Evolutionary conservation across 257 asterid genomes (phyloP), one percentile per base, ranked within the genome.

Genomic region (Voacanga thouarsii): DNA sequence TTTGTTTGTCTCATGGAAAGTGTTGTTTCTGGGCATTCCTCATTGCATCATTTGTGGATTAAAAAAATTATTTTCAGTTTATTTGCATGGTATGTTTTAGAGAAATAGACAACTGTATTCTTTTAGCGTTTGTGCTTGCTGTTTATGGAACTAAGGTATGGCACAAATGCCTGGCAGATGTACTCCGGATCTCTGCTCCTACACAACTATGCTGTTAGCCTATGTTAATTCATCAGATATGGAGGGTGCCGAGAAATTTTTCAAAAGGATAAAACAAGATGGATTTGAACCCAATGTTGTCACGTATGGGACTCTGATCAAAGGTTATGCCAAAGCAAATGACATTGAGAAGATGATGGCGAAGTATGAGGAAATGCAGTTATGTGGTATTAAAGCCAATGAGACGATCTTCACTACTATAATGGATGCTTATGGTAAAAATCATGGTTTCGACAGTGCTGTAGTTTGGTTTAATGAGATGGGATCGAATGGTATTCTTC

Each of bases 191-290:
- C 95, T 91, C 64, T 91, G 88, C 81, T 93, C 98, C 60, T 95
- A 95, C 72, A 90, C 99, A 30, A 95, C 98, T 26, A 95, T 93
- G 99, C 65, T 95, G 77, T 88, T 96, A 14, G 94, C 98, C 43
- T 93, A 92, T 75, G 89, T 93, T 16, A 95, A 92, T 82, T 96
- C 96, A 47, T 77, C 97, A 5, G 98, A 95, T 56, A 93, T 95
- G 97, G 99, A 91, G 57, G 97, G 97, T 33, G 97, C 97, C 2
- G 98, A 95, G 88, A 92, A 86, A 76, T 92, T 92, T 77, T 95
- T 95, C 86, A 86, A 45, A 78, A 83, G 97, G 90, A 93, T 93
- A 79, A 90, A 92, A 71, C 88, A 77, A 74, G 99, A 95, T 12
- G 97, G 98, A 21, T 76, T 90, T 28, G 87, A 86, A 80, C 94